Base-by-base conservation (phyloP, 768 basidiomycete species). In the Tephrocybe sp. region DNA sequence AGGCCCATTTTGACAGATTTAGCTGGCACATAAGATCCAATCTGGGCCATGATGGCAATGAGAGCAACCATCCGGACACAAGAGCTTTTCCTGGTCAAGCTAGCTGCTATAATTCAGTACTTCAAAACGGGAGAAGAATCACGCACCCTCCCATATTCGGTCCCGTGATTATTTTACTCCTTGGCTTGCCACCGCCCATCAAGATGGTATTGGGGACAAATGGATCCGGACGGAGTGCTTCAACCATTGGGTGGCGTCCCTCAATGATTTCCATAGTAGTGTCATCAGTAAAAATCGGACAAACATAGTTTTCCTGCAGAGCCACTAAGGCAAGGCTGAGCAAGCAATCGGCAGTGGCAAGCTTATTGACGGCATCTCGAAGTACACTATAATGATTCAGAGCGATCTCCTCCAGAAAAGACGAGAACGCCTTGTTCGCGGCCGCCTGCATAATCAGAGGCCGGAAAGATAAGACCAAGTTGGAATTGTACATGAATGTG, bases 211-310 rank as follows among this genome's bases (percentile, higher is more conserved):
- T 97, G 2, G 92, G 86, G 1, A 97, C 85, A 66, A 91, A 95
- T 2, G 93, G 91, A 53, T 89, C 83, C 1, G 83, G 69, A 31
- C 82, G 73, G 18, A 94, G 67, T 8, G 77, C 77, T 64, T 97
- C 94, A 13, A 94, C 82, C 82, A 98, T 92, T 0, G 95, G 95
- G 71, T 99, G 95, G 10, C 93, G 78, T 0, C 91, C 94, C n/a
- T 85, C 81, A 10, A 76, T 67, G 24, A 97, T 88, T 52, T 90
- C 84, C 11, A 97, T 70, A 21, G 64, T 64, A 41, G 84, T 78
- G 23, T 83, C 80, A 6, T 84, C 77, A 0, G 79, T 79, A 59
- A 97, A 88, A 52, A 74, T 68, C 1, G 95, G 94, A 39, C 85
- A 83, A 27, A 83, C 81, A 56, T 93, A 97, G 40, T 84, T 84